Evolutionary conservation across 495 filamentous ascomycete species (phyloP).

Genomic region (Tuber magnatum): DNA sequence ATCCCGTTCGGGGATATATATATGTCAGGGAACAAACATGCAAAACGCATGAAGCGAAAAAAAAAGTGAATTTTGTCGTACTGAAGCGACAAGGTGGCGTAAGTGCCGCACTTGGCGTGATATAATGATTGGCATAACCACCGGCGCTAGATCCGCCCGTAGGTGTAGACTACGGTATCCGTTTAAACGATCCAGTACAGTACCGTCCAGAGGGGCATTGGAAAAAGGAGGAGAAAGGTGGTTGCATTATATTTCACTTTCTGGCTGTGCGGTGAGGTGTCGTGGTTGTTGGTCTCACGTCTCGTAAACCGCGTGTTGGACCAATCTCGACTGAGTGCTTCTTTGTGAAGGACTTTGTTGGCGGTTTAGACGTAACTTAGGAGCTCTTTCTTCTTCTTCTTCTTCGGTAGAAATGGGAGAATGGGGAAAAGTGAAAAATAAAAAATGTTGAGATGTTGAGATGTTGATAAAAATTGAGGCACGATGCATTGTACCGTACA

Average conservation of each 20-base stretch:
- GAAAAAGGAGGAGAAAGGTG: no score
- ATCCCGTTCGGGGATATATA: no score
- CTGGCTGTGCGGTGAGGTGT: not conserved
- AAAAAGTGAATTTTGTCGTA: conserved; percentile 1
- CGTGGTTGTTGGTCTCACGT: not conserved
- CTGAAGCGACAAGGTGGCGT: no score
- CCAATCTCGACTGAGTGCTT: not conserved
- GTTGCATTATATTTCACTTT: not conserved
- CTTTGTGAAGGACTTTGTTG: no score
- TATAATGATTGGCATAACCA: no score
- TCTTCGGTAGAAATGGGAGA: no score
- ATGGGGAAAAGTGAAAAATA: not conserved
- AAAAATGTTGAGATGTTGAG: not conserved
- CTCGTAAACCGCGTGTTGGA: not conserved
- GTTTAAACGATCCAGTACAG: not conserved
- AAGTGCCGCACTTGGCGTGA: no score
- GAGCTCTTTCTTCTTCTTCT: no score
- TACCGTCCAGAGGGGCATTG: no score
- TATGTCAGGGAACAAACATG: not conserved
- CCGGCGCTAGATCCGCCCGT: not conserved
- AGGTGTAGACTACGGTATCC: not conserved
- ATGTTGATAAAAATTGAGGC: not conserved
- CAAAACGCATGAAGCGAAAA: not conserved
- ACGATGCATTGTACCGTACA: not conserved
- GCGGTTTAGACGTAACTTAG: no score